Conservation (phyloP, 2,329 filamentous ascomycete genomes). For the Venturiaceae sp. region DNA sequence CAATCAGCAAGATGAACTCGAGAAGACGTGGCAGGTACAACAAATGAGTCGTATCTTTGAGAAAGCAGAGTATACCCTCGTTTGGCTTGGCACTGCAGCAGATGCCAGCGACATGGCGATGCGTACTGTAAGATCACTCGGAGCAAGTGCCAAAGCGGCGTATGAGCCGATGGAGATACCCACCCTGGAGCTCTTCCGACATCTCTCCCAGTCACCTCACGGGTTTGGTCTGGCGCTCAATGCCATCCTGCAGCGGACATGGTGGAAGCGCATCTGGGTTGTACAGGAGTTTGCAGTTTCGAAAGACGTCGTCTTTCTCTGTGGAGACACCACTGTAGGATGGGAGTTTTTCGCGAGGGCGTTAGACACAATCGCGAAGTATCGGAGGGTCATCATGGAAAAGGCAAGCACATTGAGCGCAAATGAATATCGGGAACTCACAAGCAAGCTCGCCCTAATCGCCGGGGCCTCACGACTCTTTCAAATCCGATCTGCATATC, state of each 20-base stretch:
- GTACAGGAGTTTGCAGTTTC: not conserved
- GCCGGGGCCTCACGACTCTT: not conserved
- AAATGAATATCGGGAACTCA: not conserved
- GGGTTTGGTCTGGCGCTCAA: not conserved
- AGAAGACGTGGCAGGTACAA: slow-evolving; percentile 6
- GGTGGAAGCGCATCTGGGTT: not conserved
- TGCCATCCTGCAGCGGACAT: not conserved
- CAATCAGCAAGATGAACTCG: slow-evolving; percentile 5
- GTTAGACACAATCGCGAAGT: not conserved
- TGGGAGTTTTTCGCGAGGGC: not conserved
- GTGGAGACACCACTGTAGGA: not conserved
- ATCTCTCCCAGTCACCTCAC: not conserved
- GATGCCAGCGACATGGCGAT: slow-evolving; percentile 1
- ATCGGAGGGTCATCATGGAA: not conserved
- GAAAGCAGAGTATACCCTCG: not conserved
- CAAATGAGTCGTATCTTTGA: slow-evolving; percentile 6
- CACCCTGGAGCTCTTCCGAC: not conserved
- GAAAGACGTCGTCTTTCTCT: not conserved
- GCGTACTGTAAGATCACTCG: not conserved
- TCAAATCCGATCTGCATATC: not conserved
- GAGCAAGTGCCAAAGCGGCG: not conserved
- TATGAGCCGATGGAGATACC: not conserved
- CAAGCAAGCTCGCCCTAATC: not conserved
- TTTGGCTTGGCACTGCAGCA: slow-evolving; percentile 1
- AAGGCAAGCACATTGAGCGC: not conserved